Evolutionary conservation across 1,139 yeast genomes (phyloP).

Genomic region (Kurtzmaniella quercitrusa): DNA sequence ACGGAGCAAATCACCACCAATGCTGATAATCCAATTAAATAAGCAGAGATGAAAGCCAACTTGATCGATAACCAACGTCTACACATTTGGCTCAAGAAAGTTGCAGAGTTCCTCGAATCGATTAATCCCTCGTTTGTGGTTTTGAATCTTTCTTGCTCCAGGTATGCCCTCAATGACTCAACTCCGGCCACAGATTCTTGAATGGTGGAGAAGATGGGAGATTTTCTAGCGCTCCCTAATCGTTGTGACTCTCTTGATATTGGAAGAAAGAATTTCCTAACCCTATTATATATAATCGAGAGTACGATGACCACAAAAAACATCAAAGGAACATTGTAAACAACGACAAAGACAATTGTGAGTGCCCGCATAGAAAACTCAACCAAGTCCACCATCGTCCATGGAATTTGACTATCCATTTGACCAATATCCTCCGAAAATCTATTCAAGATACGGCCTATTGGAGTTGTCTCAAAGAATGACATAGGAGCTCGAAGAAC

Average conservation of each 20-base stretch:
- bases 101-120: constrained; percentile 19
- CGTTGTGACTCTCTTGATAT: constrained; percentile 36
- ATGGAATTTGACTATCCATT: constrained; percentile 24
- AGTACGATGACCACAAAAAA: constrained; percentile 19
- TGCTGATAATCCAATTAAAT: constrained; percentile 26
- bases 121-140: constrained; percentile 17
- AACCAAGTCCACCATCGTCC: constrained; percentile 25
- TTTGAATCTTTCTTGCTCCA: constrained; percentile 24
- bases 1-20: constrained; percentile 22
- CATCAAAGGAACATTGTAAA: constrained; percentile 32
- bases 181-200: constrained; percentile 37
- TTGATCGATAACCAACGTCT: constrained; percentile 40
- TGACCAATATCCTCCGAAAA: constrained; percentile 35
- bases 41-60: constrained; percentile 31
- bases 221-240: constrained; percentile 26
- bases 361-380: constrained; percentile 19
- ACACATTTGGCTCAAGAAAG: constrained; percentile 19
- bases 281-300: constrained; percentile 24
- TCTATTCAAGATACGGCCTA: constrained; percentile 37
- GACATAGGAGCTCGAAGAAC: constrained; percentile 41
- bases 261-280: constrained; percentile 27
- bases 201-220: constrained; percentile 33
- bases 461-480: constrained; percentile 42
- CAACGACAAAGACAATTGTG: constrained; percentile 25
- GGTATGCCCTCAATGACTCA: constrained; percentile 32